Evolutionary conservation across 1,284 basidiomycete genomes (phyloP), one percentile per base, ranked within the genome.

Genomic region (Rhodotorula sp.): DNA sequence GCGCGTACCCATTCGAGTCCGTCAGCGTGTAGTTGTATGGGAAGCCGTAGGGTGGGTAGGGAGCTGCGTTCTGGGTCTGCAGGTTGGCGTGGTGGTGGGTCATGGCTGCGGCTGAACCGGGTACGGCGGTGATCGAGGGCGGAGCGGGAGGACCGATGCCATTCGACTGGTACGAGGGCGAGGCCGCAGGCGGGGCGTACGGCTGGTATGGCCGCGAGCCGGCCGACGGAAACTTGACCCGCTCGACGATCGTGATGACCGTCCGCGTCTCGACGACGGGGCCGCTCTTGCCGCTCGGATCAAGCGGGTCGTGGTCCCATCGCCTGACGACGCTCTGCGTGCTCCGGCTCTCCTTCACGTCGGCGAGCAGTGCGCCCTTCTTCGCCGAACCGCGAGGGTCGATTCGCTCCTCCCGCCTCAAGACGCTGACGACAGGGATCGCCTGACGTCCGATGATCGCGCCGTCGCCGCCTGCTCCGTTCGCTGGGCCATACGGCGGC

Each of bases 221-320:
- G 30, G 27, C 51, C 51, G 51, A 22, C 5, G 67, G 62, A 52
- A 66, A 75, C 48, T 64, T 66, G 20, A 76, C 74, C 10, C 73
- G 55, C 60, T 77, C 76, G 10, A 74, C 64, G 24, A 68, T 73
- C 3, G 74, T 77, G 30, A 71, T 55, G 15, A 74, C 65, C 44
- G 59, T 73, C 22, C 74, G 51, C 6, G 62, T 74, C 54, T 77
- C 76, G 48, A 77, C 68, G 44, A 69, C 68, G 20, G 63, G 58
- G 11, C 73, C 74, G 20, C 57, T 65, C 10, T 22, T 24, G 13
- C 64, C 57, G 17, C 17, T 55, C 62, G 53, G 27, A 46, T 54
- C 53, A 11, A 49, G 27, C 57, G 59, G 64, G 32, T 66, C 64
- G 19, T 57, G 56, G 9, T 68, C 73, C 52, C 67, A 65, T 7